These are phyloP conservation scores for Trametes meyenii DNA, from an alignment of 768 basidiomycete species.

Conservation along the genomic window DNA sequence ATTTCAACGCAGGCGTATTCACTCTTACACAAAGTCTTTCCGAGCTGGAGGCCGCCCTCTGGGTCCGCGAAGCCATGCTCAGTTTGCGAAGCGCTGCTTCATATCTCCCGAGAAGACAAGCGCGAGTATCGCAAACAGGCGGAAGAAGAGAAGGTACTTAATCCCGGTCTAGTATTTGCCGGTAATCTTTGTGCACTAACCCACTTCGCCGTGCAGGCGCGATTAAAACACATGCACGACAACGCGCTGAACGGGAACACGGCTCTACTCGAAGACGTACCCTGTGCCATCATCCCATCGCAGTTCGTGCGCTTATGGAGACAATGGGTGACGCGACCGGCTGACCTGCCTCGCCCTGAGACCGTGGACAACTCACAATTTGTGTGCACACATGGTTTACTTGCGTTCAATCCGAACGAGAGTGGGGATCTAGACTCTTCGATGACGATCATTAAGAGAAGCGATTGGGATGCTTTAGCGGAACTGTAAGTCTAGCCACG, in stretches of 20 bases:
- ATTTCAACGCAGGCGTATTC: conserved; percentile 50
- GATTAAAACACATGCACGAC: conserved; percentile 64
- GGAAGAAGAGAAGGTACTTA: conserved; percentile 75
- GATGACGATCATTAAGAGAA: conserved; percentile 56
- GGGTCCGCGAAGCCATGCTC: conserved; percentile 57
- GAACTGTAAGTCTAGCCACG: conserved; percentile 49
- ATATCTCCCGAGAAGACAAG: conserved; percentile 62
- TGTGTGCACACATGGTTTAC: conserved; percentile 66
- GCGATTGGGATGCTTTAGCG: conserved; percentile 67
- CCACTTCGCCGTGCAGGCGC: conserved; percentile 46
- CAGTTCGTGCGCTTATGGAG: conserved; percentile 70
- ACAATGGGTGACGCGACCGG: conserved; percentile 65
- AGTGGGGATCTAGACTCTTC: conserved; percentile 59
- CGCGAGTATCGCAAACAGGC: conserved; percentile 63
- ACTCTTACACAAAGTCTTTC: conserved; percentile 61
- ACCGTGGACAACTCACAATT: conserved; percentile 61
- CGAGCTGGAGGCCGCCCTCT: conserved; percentile 61
- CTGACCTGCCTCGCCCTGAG: conserved; percentile 59
- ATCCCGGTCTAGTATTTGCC: neutral
- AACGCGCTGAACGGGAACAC: conserved; percentile 50
- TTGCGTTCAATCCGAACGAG: conserved; percentile 69
- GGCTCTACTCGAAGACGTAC: conserved; percentile 48
- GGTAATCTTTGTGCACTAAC: neutral
- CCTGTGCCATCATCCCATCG: conserved; percentile 61
- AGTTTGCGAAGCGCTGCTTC: conserved; percentile 60